phyloP scores from a whole-genome alignment of 2,329 filamentous ascomycete species.

The Hymenoscyphus fructigenus region DNA sequence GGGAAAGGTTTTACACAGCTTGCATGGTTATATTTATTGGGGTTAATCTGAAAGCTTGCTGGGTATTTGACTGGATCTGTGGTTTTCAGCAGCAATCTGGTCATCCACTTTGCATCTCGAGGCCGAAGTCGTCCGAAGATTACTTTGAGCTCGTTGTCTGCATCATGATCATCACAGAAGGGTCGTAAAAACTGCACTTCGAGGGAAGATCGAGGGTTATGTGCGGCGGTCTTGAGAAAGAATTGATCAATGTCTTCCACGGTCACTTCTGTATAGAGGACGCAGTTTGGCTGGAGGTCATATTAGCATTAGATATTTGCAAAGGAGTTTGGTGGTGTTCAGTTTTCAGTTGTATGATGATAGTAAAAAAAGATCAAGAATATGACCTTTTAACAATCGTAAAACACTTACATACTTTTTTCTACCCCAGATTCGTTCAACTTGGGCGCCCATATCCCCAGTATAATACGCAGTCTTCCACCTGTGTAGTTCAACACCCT shows the following conservation, averaged over 20 bases:
- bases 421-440: slow-evolving; percentile 23
- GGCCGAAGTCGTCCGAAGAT: slow-evolving; percentile 63
- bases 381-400: not conserved
- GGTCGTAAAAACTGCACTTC: slow-evolving; percentile 46
- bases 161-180: slow-evolving; percentile 27
- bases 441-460: slow-evolving; percentile 65
- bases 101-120: slow-evolving; percentile 82
- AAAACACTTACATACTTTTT: slow-evolving; percentile 24
- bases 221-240: slow-evolving; percentile 66
- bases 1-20: slow-evolving; percentile 64
- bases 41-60: too few relatives aligned
- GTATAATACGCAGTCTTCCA: slow-evolving; percentile 56
- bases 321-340: slow-evolving; percentile 7
- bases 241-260: slow-evolving; percentile 70
- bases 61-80: slow-evolving; percentile 68
- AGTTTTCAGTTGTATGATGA: not conserved
- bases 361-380: slow-evolving; percentile 25
- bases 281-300: not conserved
- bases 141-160: slow-evolving; percentile 45
- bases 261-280: slow-evolving; percentile 6
- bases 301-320: not conserved
- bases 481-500: slow-evolving; percentile 59
- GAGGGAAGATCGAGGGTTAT: slow-evolving; percentile 68
- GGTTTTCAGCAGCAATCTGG: slow-evolving; percentile 74
- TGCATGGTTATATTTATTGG: too few relatives aligned